Base-by-base conservation (phyloP, 2,329 filamentous ascomycete genomes). In the Penicillium sp. region DNA sequence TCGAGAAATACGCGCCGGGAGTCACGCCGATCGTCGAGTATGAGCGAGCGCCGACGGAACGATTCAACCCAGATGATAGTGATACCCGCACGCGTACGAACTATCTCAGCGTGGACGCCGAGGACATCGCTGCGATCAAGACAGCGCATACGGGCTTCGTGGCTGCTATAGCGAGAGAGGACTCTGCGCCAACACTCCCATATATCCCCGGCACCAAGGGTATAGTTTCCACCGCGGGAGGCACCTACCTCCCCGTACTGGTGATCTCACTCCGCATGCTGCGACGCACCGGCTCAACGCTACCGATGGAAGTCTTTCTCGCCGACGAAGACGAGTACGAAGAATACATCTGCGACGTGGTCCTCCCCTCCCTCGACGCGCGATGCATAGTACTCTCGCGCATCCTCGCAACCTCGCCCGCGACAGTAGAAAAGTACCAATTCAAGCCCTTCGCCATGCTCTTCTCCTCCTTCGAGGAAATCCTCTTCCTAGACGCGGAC, bases 401-500 rank as follows among this genome's bases (percentile, higher is more conserved):
- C n/a, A 76, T 81, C 8, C 63, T 82, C 4, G 63, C 71, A 14
- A 66, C 67, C 1, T 67, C 72, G 0, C 67, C 70, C 0, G 64
- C 66, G 5, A 65, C 73, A 12, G 75, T 82, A 51, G 67, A 71
- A 15, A 74, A 76, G 39, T 83, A 79, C 66, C 81, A 83, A 62
- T 76, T 80, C 65, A 83, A 83, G 63, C 71, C 75, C 1, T 76
- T 83, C 37, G 77, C 80, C 1, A 78, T 83, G 66, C 70, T 83
- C 5, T 81, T 83, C 64, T 82, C 79, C 7, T 79, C 79, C 0
- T 84, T 83, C 55, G 76, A 81, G 60, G 73, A 81, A 28, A 73
- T 83, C 10, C 71, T 83, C 5, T 83, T 81, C 64, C 69, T 83
- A 15, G 81, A 83, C 57, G 79, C 78, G 1, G 81, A 83, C 52